Conservation (phyloP, 352 stramenopile species). For the Phytophthora quininea region DNA sequence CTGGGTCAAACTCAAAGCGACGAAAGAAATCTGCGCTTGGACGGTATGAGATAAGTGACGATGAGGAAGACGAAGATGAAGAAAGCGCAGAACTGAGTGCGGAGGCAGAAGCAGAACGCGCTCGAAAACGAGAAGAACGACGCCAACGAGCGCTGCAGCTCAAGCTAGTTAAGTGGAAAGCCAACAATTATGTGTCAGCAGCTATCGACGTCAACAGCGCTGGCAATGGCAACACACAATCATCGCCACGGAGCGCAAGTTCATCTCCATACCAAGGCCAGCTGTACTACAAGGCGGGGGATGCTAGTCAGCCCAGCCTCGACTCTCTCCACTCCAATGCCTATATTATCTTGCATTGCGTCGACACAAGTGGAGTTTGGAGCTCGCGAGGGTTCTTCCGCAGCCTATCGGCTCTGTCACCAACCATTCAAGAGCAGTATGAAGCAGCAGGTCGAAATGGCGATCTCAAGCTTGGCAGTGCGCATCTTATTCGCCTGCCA, state of each 20-base stretch:
- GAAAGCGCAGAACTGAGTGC: conserved; percentile 36
- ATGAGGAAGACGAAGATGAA: conserved; percentile 41
- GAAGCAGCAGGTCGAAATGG: conserved; percentile 55
- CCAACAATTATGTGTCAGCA: conserved; percentile 67
- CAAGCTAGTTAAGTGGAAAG: conserved; percentile 62
- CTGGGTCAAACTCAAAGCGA: conserved; percentile 27
- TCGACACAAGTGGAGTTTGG: conserved; percentile 79
- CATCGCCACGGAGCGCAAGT: conserved; percentile 9
- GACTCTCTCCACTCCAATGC: conserved; percentile 21
- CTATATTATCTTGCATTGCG: conserved; percentile 75
- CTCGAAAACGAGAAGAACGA: conserved; percentile 47
- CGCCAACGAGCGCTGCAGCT: conserved; percentile 46
- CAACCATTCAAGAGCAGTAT: conserved; percentile 64
- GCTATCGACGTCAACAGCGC: conserved; percentile 27
- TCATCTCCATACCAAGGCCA: conserved; percentile 11
- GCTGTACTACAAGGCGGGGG: conserved; percentile 60
- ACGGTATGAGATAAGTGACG: conserved; percentile 39
- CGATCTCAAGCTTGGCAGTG: conserved; percentile 77
- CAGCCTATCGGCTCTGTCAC: conserved; percentile 56
- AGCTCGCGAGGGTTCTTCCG: conserved; percentile 78
- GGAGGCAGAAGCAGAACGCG: conserved; percentile 48
- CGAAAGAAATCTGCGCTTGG: conserved; percentile 36
- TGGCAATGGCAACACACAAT: conserved; percentile 1
- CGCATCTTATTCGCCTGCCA: conserved; percentile 62
- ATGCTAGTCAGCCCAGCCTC: conserved; percentile 54